Evolutionary conservation across 129 eudicot genomes (phyloP).

Genomic region (Saussurea involucrata): DNA sequence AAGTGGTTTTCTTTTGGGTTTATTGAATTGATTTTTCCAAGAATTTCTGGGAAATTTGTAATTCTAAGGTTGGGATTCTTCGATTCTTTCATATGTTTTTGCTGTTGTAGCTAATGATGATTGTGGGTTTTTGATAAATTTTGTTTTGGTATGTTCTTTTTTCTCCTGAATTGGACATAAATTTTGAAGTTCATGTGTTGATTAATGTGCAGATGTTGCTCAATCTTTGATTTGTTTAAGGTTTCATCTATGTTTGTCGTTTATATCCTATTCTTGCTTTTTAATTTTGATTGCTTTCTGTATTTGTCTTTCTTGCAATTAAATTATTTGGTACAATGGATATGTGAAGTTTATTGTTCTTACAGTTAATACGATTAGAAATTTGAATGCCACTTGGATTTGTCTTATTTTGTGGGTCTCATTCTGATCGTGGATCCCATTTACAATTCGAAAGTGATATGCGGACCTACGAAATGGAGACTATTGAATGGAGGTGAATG

Average conservation of each 20-base stretch:
- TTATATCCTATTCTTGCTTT: not conserved
- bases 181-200: not conserved
- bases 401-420: not conserved
- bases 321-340: not conserved
- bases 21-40: not conserved
- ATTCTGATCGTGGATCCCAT: not conserved
- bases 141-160: not conserved
- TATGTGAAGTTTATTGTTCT: no score
- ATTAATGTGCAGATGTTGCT: not conserved
- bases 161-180: not conserved
- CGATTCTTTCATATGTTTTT: not conserved
- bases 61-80: not conserved
- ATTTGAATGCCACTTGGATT: no score
- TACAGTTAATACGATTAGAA: no score
- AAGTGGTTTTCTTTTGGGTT: not conserved
- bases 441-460: not conserved
- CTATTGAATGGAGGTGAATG: not conserved
- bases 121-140: not conserved
- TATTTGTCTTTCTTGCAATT: not conserved
- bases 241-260: not conserved
- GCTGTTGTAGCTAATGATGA: slow-evolving; percentile 7
- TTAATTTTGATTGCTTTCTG: not conserved
- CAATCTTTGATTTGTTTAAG: no score
- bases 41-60: not conserved
- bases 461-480: not conserved